Evolutionary conservation across 2,329 filamentous ascomycete genomes (phyloP), one percentile per base, ranked within the genome.

Genomic region (Raffaelea albimanens): DNA sequence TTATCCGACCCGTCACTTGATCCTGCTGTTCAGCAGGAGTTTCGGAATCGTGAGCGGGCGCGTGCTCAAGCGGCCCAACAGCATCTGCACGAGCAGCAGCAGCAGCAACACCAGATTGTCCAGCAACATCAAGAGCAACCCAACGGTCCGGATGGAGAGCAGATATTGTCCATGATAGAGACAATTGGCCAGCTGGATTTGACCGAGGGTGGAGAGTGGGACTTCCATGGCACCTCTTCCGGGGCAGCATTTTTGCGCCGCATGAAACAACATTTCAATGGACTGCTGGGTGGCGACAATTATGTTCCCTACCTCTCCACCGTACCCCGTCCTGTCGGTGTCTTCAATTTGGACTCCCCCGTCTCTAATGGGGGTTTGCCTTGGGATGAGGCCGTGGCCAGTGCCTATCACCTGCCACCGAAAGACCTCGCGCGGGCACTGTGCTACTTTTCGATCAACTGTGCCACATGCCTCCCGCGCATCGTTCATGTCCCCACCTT

Each of bases 181-280:
- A 87, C 87, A 39, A 88, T 91, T 3, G 93, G 91, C 33, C 86
- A 90, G 61, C 74, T 98, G 18, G 91, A 97, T 58, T 74, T 97
- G 31, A 89, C 95, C 57, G 91, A 97, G 56, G 81, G 83, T 57
- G 91, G 91, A 39, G 82, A 93, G 57, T 95, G 89, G 82, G 90
- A 97, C 64, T 98, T 95, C 58, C 88, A 95, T 60, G 93, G 93
- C 43, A 85, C 87, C 53, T 96, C 91, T 0, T 97, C 93, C 0
- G 90, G 91, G 3, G 77, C 90, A 40, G 87, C 91, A 53, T 98
- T 96, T 62, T 76, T 96, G 56, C 79, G 81, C 53, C 82, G 87
- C 47, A 83, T 98, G 76, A 84, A 88, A 58, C 86, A 94, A 58
- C 85, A 95, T 59, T 87, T 96, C 55, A 84, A 87, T 40, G 80